These are phyloP conservation scores for Phalaenopsis hybrid DNA, from an alignment of 116 monocot genomes.

Conservation along the genomic window DNA sequence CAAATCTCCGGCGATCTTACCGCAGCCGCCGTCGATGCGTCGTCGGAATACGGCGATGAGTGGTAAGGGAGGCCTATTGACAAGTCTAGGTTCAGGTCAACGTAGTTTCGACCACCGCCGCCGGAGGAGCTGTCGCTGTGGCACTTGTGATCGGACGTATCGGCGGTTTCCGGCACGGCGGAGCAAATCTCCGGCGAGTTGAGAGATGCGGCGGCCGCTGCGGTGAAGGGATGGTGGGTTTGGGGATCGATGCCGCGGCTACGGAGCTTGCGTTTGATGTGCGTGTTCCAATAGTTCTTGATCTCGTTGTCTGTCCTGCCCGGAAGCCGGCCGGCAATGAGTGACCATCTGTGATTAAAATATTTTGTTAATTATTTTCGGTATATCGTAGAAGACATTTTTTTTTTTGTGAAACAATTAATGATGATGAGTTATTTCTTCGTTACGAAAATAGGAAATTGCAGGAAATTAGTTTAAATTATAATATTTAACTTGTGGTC, in stretches of 20 bases:
- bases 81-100: slow-evolving; percentile 45
- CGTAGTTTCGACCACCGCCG: slow-evolving; percentile 11
- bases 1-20: slow-evolving; percentile 16
- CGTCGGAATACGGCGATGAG: not conserved
- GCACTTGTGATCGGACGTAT: slow-evolving; percentile 12
- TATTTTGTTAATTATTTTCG: not conserved
- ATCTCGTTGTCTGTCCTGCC: slow-evolving; percentile 76
- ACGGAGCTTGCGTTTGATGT: slow-evolving; percentile 69
- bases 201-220: not conserved
- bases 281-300: slow-evolving; percentile 87
- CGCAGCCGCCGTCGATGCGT: not conserved
- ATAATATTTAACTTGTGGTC: too few relatives aligned
- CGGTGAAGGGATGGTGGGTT: slow-evolving; percentile 42
- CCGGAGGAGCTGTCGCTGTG: slow-evolving; percentile 11
- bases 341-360: slow-evolving; percentile 44
- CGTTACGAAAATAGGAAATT: too few relatives aligned
- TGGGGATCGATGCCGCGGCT: slow-evolving; percentile 46
- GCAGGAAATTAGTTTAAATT: too few relatives aligned
- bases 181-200: not conserved
- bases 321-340: slow-evolving; percentile 51
- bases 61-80: slow-evolving; percentile 51
- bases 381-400: too few relatives aligned
- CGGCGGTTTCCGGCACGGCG: not conserved
- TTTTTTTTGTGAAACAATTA: too few relatives aligned
- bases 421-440: too few relatives aligned